These are phyloP conservation scores for Orbilia brochopaga DNA, from an alignment of 2,329 filamentous ascomycete genomes.

Conservation along the genomic window DNA sequence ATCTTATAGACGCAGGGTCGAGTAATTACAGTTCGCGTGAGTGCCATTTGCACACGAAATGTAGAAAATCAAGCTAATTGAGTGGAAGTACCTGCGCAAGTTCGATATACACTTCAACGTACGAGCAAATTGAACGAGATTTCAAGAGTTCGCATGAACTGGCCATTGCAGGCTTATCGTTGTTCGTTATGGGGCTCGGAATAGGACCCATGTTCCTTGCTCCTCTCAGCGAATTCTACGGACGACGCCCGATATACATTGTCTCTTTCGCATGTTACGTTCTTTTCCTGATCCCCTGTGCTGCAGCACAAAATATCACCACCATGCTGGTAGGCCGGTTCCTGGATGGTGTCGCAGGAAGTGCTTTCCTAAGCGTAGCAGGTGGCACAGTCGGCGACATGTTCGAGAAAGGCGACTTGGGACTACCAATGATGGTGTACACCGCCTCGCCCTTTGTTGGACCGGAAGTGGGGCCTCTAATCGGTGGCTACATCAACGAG, in stretches of 20 bases:
- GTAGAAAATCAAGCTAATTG: not conserved
- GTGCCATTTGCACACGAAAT: not conserved
- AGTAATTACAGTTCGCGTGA: no score
- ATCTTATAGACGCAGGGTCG: no score
- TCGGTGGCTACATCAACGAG: conserved; percentile 83
- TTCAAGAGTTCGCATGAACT: conserved; percentile 74
- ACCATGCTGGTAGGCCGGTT: conserved; percentile 81
- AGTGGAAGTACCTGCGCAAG: conserved; percentile 74
- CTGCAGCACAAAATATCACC: conserved; percentile 78
- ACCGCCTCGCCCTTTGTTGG: conserved; percentile 70
- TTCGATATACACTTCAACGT: conserved; percentile 87
- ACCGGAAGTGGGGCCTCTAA: conserved; percentile 66
- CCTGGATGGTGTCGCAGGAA: conserved; percentile 74
- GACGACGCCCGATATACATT: conserved; percentile 80
- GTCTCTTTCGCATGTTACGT: conserved; percentile 75
- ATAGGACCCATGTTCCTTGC: conserved; percentile 65
- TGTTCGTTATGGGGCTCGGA: conserved; percentile 79
- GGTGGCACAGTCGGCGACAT: conserved; percentile 86
- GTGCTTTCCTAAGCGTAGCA: conserved; percentile 73
- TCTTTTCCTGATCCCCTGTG: conserved; percentile 80
- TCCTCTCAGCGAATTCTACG: conserved; percentile 73
- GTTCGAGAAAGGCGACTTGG: conserved; percentile 72
- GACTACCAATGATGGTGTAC: conserved; percentile 83
- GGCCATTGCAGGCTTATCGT: conserved; percentile 78
- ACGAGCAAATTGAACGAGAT: conserved; percentile 74